phyloP scores from a whole-genome alignment of 495 filamentous ascomycete species.

The Hyphodiscus hymeniophilus region DNA sequence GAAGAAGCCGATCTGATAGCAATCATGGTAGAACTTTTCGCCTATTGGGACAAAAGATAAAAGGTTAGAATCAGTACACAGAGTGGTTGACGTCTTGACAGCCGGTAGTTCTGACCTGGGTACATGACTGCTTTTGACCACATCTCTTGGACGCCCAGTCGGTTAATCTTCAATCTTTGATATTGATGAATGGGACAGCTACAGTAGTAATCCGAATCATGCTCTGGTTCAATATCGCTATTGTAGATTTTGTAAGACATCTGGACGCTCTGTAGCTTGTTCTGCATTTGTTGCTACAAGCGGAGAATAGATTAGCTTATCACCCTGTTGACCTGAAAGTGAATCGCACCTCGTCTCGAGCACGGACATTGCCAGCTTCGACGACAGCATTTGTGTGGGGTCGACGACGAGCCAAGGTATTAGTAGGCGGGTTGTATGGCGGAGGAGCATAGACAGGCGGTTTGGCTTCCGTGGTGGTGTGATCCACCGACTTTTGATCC shows the following conservation, averaged over 20 bases:
- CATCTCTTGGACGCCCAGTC: conserved; percentile 30
- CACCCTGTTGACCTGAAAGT: not conserved
- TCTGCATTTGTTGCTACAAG: conserved; percentile 36
- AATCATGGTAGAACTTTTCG: conserved; percentile 35
- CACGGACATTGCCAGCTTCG: conserved; percentile 28
- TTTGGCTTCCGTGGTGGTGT: conserved; percentile 2
- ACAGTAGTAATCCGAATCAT: conserved; percentile 29
- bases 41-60: conserved; percentile 4
- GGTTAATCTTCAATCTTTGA: conserved; percentile 24
- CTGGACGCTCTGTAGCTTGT: conserved; percentile 30
- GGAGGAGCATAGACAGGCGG: conserved; percentile 6
- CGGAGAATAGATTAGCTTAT: conserved; percentile 5
- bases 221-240: conserved; percentile 40
- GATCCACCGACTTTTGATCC: not conserved
- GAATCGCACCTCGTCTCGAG: conserved; percentile 24
- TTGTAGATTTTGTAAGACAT: conserved; percentile 32
- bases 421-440: conserved; percentile 8
- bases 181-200: conserved; percentile 30
- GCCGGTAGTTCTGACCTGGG: conserved; percentile 25
- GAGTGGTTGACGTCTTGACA: not conserved
- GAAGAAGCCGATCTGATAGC: conserved; percentile 17
- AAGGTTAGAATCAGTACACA: conserved; percentile 1
- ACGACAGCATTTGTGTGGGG: conserved; percentile 30
- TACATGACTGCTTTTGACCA: conserved; percentile 43
- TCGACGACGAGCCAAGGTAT: not conserved